phyloP scores from a whole-genome alignment of 805 yeast genomes.

The Blastobotrys robertii region DNA sequence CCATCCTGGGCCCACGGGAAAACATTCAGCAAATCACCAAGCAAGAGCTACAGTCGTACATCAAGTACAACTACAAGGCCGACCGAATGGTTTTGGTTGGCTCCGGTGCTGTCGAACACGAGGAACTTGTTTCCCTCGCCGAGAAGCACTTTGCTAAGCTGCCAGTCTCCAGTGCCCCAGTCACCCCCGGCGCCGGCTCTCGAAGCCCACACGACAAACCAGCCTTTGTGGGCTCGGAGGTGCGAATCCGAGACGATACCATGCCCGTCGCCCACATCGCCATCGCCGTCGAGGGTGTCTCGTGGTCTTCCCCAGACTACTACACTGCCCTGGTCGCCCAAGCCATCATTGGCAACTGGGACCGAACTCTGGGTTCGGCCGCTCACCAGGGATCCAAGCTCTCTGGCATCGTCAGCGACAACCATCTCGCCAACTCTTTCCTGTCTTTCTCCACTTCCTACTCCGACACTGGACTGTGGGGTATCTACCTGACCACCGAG shows the following conservation, averaged over 20 bases:
- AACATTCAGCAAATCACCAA: slow-evolving; percentile 74
- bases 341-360: slow-evolving; percentile 97
- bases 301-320: slow-evolving; percentile 94
- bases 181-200: slow-evolving; percentile 59
- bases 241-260: slow-evolving; percentile 69
- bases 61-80: slow-evolving; percentile 79
- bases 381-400: slow-evolving; percentile 79
- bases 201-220: slow-evolving; percentile 63
- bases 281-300: slow-evolving; percentile 92
- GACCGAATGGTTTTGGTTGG: slow-evolving; percentile 98
- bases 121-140: slow-evolving; percentile 68
- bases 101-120: slow-evolving; percentile 85
- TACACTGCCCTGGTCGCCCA: slow-evolving; percentile 93
- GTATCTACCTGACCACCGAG: slow-evolving; percentile 84
- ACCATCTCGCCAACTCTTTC: slow-evolving; percentile 78
- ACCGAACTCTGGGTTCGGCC: slow-evolving; percentile 79
- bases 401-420: slow-evolving; percentile 52
- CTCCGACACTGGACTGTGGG: slow-evolving; percentile 97
- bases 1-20: slow-evolving; percentile 89
- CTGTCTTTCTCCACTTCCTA: slow-evolving; percentile 96
- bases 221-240: slow-evolving; percentile 75
- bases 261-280: slow-evolving; percentile 89
- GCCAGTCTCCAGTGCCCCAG: slow-evolving; percentile 41
- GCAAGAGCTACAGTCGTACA: slow-evolving; percentile 68
- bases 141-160: slow-evolving; percentile 51